phyloP scores from a whole-genome alignment of 192 early-diverging fungal genomes.

The Rhizoclosmatium globosum region DNA sequence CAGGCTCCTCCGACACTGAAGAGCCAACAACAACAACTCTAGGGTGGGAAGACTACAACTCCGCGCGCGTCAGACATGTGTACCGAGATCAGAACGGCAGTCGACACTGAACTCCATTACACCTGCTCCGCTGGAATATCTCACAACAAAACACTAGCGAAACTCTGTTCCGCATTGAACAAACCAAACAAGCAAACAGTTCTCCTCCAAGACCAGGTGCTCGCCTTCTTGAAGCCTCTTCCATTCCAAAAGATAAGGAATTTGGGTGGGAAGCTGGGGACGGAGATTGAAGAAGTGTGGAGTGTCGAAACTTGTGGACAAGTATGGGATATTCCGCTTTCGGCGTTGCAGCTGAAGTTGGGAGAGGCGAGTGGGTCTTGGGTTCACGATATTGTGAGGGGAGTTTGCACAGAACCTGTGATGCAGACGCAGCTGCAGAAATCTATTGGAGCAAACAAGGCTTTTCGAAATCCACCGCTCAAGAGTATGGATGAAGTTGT shows the following conservation, averaged over 20 bases:
- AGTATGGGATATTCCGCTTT: conserved; percentile 56
- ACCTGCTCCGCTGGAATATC: conserved; percentile 78
- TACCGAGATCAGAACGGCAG: conserved; percentile 65
- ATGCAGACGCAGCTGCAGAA: conserved; percentile 35
- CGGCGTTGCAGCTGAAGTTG: conserved; percentile 61
- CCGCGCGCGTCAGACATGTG: conserved; percentile 72
- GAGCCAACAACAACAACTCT: conserved; percentile 21
- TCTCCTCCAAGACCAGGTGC: conserved; percentile 63
- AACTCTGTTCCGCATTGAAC: conserved; percentile 83
- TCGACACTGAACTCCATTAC: conserved; percentile 76
- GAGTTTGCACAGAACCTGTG: conserved; percentile 60
- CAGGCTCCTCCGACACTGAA: background rate
- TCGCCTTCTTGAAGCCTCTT: conserved; percentile 66
- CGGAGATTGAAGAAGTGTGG: conserved; percentile 63
- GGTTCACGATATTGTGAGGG: conserved; percentile 68
- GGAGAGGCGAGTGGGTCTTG: conserved; percentile 57
- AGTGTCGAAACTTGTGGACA: conserved; percentile 56
- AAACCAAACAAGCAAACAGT: conserved; percentile 89
- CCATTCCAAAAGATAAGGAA: conserved; percentile 83
- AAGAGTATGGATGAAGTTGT: conserved; percentile 35
- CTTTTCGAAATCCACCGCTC: conserved; percentile 43
- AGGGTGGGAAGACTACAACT: conserved; percentile 85
- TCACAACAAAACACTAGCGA: conserved; percentile 87
- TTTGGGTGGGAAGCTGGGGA: conserved; percentile 85
- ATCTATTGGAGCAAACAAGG: conserved; percentile 37